Evolutionary conservation across 2,329 filamentous ascomycete species (phyloP), one percentile per base, ranked within the genome.

Genomic region (Fusarium sp.): DNA sequence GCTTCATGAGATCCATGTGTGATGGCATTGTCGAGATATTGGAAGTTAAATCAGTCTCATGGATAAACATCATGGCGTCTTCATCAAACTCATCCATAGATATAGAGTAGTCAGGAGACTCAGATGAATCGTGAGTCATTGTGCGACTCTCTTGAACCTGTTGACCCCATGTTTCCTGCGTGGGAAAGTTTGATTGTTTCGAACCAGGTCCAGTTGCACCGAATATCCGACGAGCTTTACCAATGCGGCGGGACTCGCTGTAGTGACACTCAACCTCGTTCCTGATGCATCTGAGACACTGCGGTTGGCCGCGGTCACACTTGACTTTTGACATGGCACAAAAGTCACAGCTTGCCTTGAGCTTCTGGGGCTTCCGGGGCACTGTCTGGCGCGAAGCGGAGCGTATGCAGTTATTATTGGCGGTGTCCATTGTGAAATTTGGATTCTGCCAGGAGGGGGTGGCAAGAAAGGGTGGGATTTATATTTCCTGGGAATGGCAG

Each of bases 291-390:
- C 42, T 28, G 23, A 44, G 42, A 44, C 42, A 44, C 24, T 44
- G 42, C 42, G 21, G 42, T 19, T 44, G 42, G 23, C 42, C 42
- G 17, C 42, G 42, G 42, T 44, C 42, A 19, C 23, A 44, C 24
- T 44, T 44, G 42, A 44, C 42, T 24, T 44, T 44, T 19, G 42
- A 44, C 42, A 44, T 44, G 42, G 42, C 42, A 28, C 42, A 44
- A 28, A 44, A 44, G 42, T 44, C 42, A 28, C 42, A 44, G 42
- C 42, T 44, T 26, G 42, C 42, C 24, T 44, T 44, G 24, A 44
- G 42, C 24, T 26, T 44, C 24, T 44, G 17, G 42, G 23, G 23
- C 17, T 44, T 44, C 15, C 42, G 23, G 23, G 42, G 42, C 21
- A 24, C 21, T 43, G 40, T 21, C 30, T 28, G 23, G 19, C 21